Percentiles rank a stretch among this genome's conserved stretches.
phyloP scores from a whole-genome alignment of 1,284 basidiomycete species.

The Trichosporon ovoides region DNA sequence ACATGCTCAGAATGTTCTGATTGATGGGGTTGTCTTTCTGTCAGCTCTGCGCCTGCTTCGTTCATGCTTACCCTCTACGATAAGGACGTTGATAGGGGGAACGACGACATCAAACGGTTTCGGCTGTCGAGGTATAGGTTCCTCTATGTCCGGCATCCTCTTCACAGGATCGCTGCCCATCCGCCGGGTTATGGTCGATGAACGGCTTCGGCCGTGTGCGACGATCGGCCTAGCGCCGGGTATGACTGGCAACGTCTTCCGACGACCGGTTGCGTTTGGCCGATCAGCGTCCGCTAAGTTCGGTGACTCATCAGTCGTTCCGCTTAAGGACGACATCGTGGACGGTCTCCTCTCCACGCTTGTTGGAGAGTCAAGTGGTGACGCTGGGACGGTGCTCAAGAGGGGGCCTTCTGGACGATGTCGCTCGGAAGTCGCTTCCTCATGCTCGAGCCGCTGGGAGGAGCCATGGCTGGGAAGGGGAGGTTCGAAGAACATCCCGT shows the following conservation, averaged over 20 bases:
- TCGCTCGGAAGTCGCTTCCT: not conserved
- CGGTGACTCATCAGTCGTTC: constrained; percentile 10
- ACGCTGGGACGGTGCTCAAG: not conserved
- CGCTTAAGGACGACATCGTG: constrained; percentile 19
- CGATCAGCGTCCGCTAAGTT: constrained; percentile 9
- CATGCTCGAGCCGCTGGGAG: not conserved
- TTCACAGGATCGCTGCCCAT: not conserved
- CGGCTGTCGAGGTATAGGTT: constrained; percentile 3
- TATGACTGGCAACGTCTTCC: constrained; percentile 29
- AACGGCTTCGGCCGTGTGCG: constrained; percentile 34
- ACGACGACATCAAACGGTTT: constrained; percentile 56
- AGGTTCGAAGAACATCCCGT: constrained; percentile 93
- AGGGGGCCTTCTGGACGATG: not conserved
- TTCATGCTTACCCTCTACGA: constrained; percentile 74
- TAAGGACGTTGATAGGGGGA: constrained; percentile 90
- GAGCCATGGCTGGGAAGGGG: constrained; percentile 28
- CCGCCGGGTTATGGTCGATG: constrained; percentile 15
- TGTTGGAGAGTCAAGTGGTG: constrained; percentile 11
- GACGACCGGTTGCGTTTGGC: constrained; percentile 13
- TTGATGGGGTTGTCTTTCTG: constrained; percentile 93
- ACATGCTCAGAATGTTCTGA: constrained; percentile 90
- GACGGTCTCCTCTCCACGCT: constrained; percentile 22
- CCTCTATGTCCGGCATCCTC: constrained; percentile 5
- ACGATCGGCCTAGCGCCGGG: constrained; percentile 28
- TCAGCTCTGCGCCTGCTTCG: not conserved